Evolutionary conservation across 306 rosid genomes (phyloP).

Genomic region (Vigna unguiculata): DNA sequence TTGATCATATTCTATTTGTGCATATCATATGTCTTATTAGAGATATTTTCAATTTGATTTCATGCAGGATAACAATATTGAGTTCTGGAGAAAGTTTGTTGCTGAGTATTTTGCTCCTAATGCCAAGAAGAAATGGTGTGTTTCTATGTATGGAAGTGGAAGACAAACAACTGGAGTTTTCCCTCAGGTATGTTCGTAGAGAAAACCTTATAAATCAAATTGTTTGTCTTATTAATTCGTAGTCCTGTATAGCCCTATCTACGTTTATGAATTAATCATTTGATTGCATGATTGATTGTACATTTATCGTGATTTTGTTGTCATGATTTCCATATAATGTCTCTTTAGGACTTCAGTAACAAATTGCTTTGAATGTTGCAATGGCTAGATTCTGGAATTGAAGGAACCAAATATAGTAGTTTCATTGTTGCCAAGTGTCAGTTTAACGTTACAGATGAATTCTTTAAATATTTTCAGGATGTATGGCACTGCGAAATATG

Average conservation of each 20-base stretch:
- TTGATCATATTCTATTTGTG: conserved; percentile 17
- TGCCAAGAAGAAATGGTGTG: conserved; percentile 99
- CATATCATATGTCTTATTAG: conserved; percentile 5
- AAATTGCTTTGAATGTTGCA: conserved; percentile 37
- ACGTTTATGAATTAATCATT: conserved; percentile 44
- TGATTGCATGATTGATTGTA: conserved; percentile 23
- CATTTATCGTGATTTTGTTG: conserved; percentile 38
- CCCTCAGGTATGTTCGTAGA: conserved; percentile 80
- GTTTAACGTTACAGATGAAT: conserved; percentile 28
- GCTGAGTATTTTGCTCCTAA: conserved; percentile 91
- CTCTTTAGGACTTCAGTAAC: conserved; percentile 4
- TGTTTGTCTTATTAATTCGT: conserved; percentile 13
- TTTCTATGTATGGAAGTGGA: conserved; percentile 96
- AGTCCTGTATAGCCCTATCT: conserved; percentile 37
- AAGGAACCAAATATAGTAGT: conserved; percentile 9
- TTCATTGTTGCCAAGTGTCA: conserved; percentile 35
- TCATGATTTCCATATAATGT: conserved; percentile 18
- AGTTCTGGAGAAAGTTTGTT: conserved; percentile 98
- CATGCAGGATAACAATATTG: conserved; percentile 85
- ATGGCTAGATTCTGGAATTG: conserved; percentile 18
- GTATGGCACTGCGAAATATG: conserved; percentile 99
- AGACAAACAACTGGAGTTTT: conserved; percentile 96
- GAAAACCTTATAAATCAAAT: conserved; percentile 20
- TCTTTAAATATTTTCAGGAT: conserved; percentile 71
- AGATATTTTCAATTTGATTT: conserved; percentile 41